These are phyloP conservation scores for Henckelia pumila DNA, from an alignment of 257 asterid species.

Conservation along the genomic window DNA sequence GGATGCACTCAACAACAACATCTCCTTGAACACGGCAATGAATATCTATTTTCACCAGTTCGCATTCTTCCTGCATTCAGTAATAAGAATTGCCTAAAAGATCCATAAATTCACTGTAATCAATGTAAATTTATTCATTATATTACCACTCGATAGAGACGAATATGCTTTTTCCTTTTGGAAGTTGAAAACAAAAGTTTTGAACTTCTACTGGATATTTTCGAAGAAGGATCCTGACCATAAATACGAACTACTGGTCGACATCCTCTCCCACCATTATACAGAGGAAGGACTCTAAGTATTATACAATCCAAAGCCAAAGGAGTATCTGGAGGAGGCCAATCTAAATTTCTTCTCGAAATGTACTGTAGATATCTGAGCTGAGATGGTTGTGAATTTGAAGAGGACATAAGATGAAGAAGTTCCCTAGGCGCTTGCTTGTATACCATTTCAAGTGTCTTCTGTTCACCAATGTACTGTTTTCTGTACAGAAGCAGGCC, in stretches of 20 bases:
- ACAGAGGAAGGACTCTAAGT: conserved; percentile 67
- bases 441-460: conserved; percentile 96
- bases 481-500: conserved; percentile 93
- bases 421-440: conserved; percentile 96
- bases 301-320: conserved; percentile 76
- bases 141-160: conserved; percentile 73
- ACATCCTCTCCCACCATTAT: conserved; percentile 79
- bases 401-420: conserved; percentile 88
- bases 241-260: conserved; percentile 82
- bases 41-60: conserved; percentile 72
- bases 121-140: conserved; percentile 27
- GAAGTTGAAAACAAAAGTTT: conserved; percentile 83
- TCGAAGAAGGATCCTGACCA: conserved; percentile 84
- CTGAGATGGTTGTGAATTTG: conserved; percentile 99
- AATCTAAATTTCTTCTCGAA: conserved; percentile 70
- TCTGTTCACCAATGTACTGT: conserved; percentile 90
- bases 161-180: conserved; percentile 48
- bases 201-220: conserved; percentile 74
- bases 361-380: conserved; percentile 96
- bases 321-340: conserved; percentile 93
- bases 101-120: conserved; percentile 16
- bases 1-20: conserved; percentile 88
- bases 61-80: conserved; percentile 83
- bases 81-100: conserved; percentile 27
- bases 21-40: conserved; percentile 82